Evolutionary conservation across 1,284 basidiomycete species (phyloP), one percentile per base, ranked within the genome.

Genomic region (Exobasidium rhododendri): DNA sequence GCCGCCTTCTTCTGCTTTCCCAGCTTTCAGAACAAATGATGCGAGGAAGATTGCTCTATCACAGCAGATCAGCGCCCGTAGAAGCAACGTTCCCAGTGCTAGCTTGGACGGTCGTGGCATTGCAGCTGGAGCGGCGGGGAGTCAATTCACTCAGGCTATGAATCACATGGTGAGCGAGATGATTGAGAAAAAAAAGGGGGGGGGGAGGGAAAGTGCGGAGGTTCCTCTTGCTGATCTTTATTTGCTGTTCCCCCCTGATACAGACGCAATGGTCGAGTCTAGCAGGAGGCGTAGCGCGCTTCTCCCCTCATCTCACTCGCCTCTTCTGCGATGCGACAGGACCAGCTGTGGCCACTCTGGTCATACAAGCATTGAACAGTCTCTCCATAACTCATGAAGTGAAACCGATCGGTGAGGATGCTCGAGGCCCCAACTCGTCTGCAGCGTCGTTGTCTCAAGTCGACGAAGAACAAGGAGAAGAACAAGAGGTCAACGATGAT

Each of bases 221-320:
- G 17, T 40, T 40, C 17, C 10, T 10, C 35, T 10, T 17, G 35
- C 35, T 40, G 35, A 22, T 20, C 11, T 17, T 46, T n/a, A 26
- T 31, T 20, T 47, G 50, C n/a, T 11, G 29, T 26, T 24, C 31
- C 30, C 35, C 29, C 10, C 20, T 3, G 7, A 10, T 17, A 32
- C 52, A 63, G 65, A 71, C 73, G 1, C 71, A 73, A 28, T 73
- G 60, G 61, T 59, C 64, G 11, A 26, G 22, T 55, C 14, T 59
- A 31, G 40, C 46, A 17, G 45, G 49, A 49, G 24, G 17, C 7
- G 43, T 56, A 6, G 28, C 44, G 51, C 67, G 73, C 43, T 73
- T 77, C 64, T 67, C 68, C 26, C 70, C 75, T 28, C 75, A 79
- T 50, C 70, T 78, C 35, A 79, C 77, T 43, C 69, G 77, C 49